phyloP scores from a whole-genome alignment of 192 early-diverging fungal species.

The Gamsiella multidivaricata region DNA sequence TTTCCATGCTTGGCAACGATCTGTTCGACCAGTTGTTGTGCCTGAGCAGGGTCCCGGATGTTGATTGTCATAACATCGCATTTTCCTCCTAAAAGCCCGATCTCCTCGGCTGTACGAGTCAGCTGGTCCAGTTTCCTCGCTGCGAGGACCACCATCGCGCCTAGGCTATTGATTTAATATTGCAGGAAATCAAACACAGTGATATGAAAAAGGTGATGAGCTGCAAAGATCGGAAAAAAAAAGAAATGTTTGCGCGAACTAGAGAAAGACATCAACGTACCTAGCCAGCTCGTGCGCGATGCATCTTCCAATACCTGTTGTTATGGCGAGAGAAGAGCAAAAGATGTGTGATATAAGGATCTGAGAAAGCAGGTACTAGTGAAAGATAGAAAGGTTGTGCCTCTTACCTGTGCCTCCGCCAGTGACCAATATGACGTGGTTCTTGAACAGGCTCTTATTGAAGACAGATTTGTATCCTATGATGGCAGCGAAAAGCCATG shows the following conservation, averaged over 20 bases:
- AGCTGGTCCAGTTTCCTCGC: constrained; percentile 55
- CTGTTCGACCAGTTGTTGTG: constrained; percentile 31
- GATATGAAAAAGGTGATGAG: neutral
- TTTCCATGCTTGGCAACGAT: constrained; percentile 54
- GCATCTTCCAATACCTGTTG: constrained; percentile 51
- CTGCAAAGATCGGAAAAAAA: neutral
- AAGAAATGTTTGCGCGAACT: too few species aligned
- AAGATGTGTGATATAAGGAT: too few species aligned
- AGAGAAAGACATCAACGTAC: constrained; percentile 9
- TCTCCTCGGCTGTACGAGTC: constrained; percentile 48
- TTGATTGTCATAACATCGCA: constrained; percentile 52
- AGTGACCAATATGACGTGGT: constrained; percentile 61
- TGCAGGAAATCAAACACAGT: neutral
- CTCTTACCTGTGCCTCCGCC: constrained; percentile 61
- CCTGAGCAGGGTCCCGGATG: constrained; percentile 45
- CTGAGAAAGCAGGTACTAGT: too few species aligned
- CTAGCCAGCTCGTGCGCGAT: constrained; percentile 61
- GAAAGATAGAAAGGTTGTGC: too few species aligned
- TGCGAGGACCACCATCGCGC: constrained; percentile 60
- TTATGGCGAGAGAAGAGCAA: neutral
- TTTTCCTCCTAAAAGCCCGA: constrained; percentile 45
- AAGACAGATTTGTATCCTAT: constrained; percentile 55
- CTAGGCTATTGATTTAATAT: constrained; percentile 41
- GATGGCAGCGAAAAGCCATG: too few species aligned
- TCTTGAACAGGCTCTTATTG: constrained; percentile 53